Evolutionary conservation across 768 basidiomycete genomes (phyloP).

Genomic region (Auriscalpium microsporum): DNA sequence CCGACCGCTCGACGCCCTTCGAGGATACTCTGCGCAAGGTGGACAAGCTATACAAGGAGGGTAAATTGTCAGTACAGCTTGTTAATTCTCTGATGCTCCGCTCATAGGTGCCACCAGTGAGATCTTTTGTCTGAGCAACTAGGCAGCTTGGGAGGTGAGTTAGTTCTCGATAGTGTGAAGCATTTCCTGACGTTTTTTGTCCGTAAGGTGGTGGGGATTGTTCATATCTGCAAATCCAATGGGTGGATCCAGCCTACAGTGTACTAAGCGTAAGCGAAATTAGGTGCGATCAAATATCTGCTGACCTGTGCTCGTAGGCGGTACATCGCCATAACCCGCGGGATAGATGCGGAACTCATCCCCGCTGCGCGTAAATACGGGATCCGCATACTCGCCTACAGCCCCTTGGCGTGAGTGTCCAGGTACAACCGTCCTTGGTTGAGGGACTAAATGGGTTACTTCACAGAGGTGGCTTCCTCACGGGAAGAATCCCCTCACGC

Average conservation of each 20-base stretch:
- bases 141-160: slow-evolving; percentile 43
- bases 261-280: slow-evolving; percentile 41
- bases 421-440: not conserved
- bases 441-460: not conserved
- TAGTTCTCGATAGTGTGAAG: not conserved
- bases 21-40: slow-evolving; percentile 47
- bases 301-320: slow-evolving; percentile 18
- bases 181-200: not conserved
- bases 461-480: slow-evolving; percentile 45
- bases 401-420: slow-evolving; percentile 38
- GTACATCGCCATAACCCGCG: slow-evolving; percentile 42
- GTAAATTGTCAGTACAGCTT: slow-evolving; percentile 36
- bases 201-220: slow-evolving; percentile 45
- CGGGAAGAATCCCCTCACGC: slow-evolving; percentile 38
- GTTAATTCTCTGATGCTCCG: not conserved
- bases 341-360: slow-evolving; percentile 41
- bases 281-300: not conserved
- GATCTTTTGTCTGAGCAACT: slow-evolving; percentile 59
- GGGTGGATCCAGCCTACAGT: slow-evolving; percentile 47
- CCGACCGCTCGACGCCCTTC: slow-evolving; percentile 49
- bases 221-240: slow-evolving; percentile 46
- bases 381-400: slow-evolving; percentile 48
- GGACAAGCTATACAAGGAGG: slow-evolving; percentile 47
- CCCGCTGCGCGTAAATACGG: slow-evolving; percentile 52
- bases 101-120: slow-evolving; percentile 26